phyloP scores from a whole-genome alignment of 495 filamentous ascomycete species.

The Corynascus novoguineensis region DNA sequence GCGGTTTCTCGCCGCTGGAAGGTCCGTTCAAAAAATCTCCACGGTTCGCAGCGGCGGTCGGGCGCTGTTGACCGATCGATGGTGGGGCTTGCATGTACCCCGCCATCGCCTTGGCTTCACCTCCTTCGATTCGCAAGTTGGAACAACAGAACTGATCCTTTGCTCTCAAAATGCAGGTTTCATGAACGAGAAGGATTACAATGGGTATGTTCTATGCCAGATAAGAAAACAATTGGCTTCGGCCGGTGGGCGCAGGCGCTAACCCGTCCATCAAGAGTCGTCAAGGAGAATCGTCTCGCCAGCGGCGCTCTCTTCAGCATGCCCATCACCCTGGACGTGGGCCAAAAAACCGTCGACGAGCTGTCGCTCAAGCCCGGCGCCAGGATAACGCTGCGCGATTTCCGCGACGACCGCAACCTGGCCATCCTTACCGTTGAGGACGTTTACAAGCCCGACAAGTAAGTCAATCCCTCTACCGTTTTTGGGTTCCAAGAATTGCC shows the following conservation, averaged over 20 bases:
- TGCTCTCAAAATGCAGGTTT: conserved; percentile 58
- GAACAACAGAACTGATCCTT: conserved; percentile 17
- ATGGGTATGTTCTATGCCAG: conserved; percentile 58
- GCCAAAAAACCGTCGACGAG: conserved; percentile 64
- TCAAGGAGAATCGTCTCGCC: conserved; percentile 74
- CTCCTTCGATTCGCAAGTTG: not conserved
- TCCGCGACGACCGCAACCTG: conserved; percentile 91
- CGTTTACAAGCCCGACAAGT: conserved; percentile 96
- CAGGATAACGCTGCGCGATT: conserved; percentile 83
- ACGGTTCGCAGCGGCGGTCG: conserved; percentile 2
- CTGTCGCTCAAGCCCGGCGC: conserved; percentile 68
- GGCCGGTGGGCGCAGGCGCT: conserved; percentile 12
- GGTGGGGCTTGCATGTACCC: conserved; percentile 30
- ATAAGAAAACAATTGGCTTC: conserved; percentile 2
- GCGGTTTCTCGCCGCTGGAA: conserved; percentile 95
- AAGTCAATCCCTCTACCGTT: conserved; percentile 36
- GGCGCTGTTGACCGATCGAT: too few relatives aligned
- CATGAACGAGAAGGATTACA: conserved; percentile 94
- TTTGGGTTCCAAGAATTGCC: conserved; percentile 16
- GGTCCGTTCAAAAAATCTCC: conserved; percentile 46
- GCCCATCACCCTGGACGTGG: conserved; percentile 89
- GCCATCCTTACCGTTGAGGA: conserved; percentile 95
- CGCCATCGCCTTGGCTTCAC: conserved; percentile 17
- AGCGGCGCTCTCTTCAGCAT: conserved; percentile 94
- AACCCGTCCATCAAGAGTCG: conserved; percentile 55